Evolutionary conservation across 768 basidiomycete species (phyloP).

Genomic region (Mycena alexandri): DNA sequence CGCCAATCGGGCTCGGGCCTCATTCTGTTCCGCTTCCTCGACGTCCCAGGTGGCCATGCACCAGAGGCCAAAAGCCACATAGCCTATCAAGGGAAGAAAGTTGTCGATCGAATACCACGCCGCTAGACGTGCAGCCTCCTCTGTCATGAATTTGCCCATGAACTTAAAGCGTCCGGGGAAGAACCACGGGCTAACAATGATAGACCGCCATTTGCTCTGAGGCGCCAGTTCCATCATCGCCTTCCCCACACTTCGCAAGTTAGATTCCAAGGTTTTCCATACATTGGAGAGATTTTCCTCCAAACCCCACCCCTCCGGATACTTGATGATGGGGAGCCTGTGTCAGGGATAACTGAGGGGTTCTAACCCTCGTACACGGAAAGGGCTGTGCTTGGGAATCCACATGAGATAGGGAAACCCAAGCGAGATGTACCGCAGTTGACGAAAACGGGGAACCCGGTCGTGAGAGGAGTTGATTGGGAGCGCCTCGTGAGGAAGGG

Average conservation of each 20-base stretch:
- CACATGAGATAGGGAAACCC: constrained; percentile 4
- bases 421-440: neutral
- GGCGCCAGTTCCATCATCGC: neutral
- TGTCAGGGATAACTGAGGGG: neutral
- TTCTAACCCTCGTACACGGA: neutral
- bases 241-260: neutral
- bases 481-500: no score
- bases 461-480: no score
- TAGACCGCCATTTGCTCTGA: no score
- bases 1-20: neutral
- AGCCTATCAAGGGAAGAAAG: constrained; percentile 13
- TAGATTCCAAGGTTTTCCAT: neutral
- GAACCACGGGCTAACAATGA: neutral
- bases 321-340: neutral
- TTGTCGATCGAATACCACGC: constrained; percentile 1
- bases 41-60: neutral
- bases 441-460: neutral
- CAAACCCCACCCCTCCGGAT: neutral
- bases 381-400: constrained; percentile 7
- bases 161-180: constrained; percentile 12
- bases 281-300: neutral
- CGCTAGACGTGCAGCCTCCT: neutral
- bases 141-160: neutral
- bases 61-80: constrained; percentile 1
- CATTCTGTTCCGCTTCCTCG: neutral